Evolutionary conservation across 192 early-diverging fungal genomes (phyloP), one percentile per base, ranked within the genome.

Genomic region (Gaertneriomyces sp.): DNA sequence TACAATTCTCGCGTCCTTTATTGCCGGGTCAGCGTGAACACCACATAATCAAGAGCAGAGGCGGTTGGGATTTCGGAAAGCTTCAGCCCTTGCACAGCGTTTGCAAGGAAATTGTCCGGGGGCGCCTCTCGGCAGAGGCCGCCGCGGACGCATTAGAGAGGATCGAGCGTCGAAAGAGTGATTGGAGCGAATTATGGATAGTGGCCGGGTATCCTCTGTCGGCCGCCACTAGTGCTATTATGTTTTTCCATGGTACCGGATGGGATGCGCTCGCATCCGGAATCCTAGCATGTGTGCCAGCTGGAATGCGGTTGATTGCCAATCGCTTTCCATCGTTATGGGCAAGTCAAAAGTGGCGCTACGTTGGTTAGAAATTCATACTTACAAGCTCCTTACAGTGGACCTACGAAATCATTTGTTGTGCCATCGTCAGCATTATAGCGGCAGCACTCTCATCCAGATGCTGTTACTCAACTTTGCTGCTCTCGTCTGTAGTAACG

Each of bases 401-500:
- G 41, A 60, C 59, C 38, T 60, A 60, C 59, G 59, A 60, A 45
- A 20, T 60, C 39, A 42, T 60, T 17, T 60, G 25, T 43, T 60
- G 59, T n/a, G 16, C 42, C 59, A 12, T 60, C 19, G 20, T 60
- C 59, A 40, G 25, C 59, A 6, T 45, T 43, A 47, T 60, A 33
- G 59, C 59, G 12, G 42, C 59, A 8, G 11, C 42, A 33, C 39
- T 60, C 41, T n/a, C 19, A 4, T n/a, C 59, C 3, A 20, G 17
- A 6, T 45, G 38, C n/a, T 63, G 61, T 49, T 63, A 57, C 61
- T 33, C 45, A 11, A 54, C 61, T 19, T 9, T 63, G 7, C 61
- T 63, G 12, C 61, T 63, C 61, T 63, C 61, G n/a, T 63, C 61
- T 10, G 44, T 63, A 16, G 61, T 63, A 14, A 58, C 61, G 16